These are phyloP conservation scores for Drechslerella dactyloides DNA, from an alignment of 2,329 filamentous ascomycete genomes.

Conservation along the genomic window DNA sequence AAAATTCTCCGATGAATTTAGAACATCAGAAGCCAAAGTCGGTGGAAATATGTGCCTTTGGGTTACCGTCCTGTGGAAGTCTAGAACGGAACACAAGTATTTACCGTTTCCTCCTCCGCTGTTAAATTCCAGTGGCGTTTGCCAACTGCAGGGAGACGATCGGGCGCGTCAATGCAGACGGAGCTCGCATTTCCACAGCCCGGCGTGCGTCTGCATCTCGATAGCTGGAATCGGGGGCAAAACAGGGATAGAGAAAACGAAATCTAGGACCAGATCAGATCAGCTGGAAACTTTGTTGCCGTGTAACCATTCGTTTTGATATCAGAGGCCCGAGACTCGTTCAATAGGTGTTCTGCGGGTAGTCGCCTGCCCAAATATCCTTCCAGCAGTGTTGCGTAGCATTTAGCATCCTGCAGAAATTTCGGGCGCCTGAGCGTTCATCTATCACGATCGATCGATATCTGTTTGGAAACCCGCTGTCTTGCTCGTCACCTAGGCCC, in stretches of 20 bases:
- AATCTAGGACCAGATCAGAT: slow-evolving; percentile 16
- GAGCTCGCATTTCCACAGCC: background rate
- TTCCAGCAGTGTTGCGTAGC: background rate
- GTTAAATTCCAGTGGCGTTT: slow-evolving; percentile 25
- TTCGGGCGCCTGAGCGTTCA: background rate
- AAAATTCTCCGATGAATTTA: slow-evolving; percentile 28
- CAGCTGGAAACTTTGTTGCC: slow-evolving; percentile 29
- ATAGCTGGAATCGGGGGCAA: background rate
- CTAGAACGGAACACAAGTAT: slow-evolving; percentile 23
- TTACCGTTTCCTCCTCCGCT: slow-evolving; percentile 3
- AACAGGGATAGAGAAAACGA: background rate
- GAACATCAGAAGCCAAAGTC: background rate
- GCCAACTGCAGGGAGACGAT: slow-evolving; percentile 24
- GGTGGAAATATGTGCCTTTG: slow-evolving; percentile 1
- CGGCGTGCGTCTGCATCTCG: background rate
- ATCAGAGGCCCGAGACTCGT: background rate
- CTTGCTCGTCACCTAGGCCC: background rate
- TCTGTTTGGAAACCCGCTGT: background rate
- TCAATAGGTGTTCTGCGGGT: too few relatives aligned
- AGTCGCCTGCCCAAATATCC: too few relatives aligned
- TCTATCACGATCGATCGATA: background rate
- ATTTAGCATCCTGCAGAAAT: background rate
- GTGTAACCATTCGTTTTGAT: slow-evolving; percentile 26
- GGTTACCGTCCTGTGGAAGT: slow-evolving; percentile 14
- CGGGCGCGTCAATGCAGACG: slow-evolving; percentile 7